Conservation (phyloP, 768 basidiomycete genomes). For the Terana coerulea region DNA sequence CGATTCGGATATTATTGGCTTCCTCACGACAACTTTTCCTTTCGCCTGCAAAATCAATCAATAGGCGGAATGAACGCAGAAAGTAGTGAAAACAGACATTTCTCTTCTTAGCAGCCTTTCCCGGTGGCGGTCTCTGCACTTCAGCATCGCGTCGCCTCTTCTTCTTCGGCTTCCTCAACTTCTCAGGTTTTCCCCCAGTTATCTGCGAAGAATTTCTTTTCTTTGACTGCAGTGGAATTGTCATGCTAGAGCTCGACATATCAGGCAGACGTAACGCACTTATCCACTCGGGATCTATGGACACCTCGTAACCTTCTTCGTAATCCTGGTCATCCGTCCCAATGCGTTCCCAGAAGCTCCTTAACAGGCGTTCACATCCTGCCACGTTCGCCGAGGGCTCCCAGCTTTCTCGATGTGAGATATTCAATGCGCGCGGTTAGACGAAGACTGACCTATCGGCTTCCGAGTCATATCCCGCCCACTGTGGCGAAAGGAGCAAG, state of each 20-base stretch:
- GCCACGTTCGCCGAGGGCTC: slow-evolving; percentile 60
- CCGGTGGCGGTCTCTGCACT: background rate
- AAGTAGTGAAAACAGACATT: background rate
- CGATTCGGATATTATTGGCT: background rate
- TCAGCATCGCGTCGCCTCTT: slow-evolving; percentile 6
- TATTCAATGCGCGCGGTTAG: background rate
- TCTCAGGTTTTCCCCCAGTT: slow-evolving; percentile 20
- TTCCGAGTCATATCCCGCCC: slow-evolving; percentile 58
- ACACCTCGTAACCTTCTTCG: slow-evolving; percentile 38
- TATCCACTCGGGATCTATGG: slow-evolving; percentile 56
- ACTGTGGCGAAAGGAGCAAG: slow-evolving; percentile 38
- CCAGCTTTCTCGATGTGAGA: slow-evolving; percentile 45
- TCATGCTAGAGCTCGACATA: background rate
- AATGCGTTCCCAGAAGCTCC: slow-evolving; percentile 55
- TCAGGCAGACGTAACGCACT: slow-evolving; percentile 32
- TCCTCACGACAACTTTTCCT: background rate
- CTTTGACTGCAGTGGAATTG: slow-evolving; percentile 28
- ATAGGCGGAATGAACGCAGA: background rate
- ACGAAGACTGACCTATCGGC: slow-evolving; percentile 47
- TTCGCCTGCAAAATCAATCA: background rate
- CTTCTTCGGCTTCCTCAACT: slow-evolving; percentile 21
- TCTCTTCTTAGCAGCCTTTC: slow-evolving; percentile 7
- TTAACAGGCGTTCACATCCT: slow-evolving; percentile 53
- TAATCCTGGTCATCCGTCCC: slow-evolving; percentile 58
- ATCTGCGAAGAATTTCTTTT: slow-evolving; percentile 35